Conservation (phyloP, 2,329 filamentous ascomycete species). For the Pseudopithomyces maydicus region DNA sequence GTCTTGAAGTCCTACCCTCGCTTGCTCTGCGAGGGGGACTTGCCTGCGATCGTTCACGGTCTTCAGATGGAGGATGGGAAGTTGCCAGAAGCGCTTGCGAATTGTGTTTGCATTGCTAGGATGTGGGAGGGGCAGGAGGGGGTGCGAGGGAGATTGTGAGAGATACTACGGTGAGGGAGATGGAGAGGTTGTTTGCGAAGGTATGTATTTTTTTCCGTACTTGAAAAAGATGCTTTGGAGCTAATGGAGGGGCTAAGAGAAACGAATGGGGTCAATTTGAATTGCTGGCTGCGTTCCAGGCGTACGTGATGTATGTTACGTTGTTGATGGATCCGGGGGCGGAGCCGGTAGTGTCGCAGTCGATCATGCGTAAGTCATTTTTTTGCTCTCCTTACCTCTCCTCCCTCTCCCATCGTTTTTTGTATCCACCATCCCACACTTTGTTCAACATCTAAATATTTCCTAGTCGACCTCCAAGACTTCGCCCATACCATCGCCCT, state of each 20-base stretch:
- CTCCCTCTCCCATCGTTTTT: neutral
- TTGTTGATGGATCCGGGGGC: neutral
- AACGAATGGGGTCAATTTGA: neutral
- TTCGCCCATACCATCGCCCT: neutral
- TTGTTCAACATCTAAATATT: neutral
- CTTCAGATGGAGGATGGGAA: neutral
- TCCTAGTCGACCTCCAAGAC: neutral
- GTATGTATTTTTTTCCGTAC: neutral
- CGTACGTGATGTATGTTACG: neutral
- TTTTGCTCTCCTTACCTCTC: neutral
- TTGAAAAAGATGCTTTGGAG: neutral
- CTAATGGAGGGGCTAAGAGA: neutral
- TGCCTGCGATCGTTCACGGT: neutral
- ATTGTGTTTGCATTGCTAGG: neutral
- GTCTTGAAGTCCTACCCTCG: neutral
- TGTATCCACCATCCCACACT: too few relatives aligned
- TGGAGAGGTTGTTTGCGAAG: neutral
- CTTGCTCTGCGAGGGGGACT: neutral
- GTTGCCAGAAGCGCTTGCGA: neutral
- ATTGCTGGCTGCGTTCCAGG: neutral
- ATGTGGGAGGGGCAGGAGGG: neutral
- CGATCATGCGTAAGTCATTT: neutral
- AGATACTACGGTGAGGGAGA: neutral
- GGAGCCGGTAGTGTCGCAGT: neutral
- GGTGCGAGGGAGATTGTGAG: neutral